Conservation (phyloP, 2,329 filamentous ascomycete genomes). For the Chaetomium globosum region DNA sequence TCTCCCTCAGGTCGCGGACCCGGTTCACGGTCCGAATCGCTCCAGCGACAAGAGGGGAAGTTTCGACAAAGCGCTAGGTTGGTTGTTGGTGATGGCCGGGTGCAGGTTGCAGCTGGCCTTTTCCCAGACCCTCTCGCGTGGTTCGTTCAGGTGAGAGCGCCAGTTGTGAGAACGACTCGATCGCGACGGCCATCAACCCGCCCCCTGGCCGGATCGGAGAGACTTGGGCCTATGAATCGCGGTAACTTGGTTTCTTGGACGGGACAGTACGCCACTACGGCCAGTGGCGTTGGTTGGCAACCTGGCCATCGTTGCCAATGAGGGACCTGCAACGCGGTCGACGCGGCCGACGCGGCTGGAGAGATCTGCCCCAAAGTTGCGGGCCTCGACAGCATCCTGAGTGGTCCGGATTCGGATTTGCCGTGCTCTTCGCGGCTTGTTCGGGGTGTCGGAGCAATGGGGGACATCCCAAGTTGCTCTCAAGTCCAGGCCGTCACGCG, state of each 20-base stretch:
- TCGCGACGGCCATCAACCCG: neutral
- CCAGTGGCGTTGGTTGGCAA: neutral
- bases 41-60: neutral
- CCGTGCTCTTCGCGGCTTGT: neutral
- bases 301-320: neutral
- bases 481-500: neutral
- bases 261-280: neutral
- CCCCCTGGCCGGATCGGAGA: neutral
- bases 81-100: neutral
- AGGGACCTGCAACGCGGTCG: neutral
- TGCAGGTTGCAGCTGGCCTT: slow-evolving; percentile 4
- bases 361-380: no score
- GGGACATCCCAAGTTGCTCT: neutral
- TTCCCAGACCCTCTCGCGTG: neutral
- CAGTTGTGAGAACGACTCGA: neutral
- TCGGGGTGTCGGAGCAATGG: neutral
- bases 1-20: slow-evolving; percentile 5
- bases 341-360: neutral
- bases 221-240: neutral
- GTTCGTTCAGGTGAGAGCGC: neutral
- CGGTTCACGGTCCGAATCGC: slow-evolving; percentile 1
- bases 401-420: neutral
- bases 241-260: neutral
- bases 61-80: neutral
- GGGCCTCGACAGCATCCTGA: neutral